Conservation (phyloP, 2,329 filamentous ascomycete species). For the Chaetomium olivaceum region DNA sequence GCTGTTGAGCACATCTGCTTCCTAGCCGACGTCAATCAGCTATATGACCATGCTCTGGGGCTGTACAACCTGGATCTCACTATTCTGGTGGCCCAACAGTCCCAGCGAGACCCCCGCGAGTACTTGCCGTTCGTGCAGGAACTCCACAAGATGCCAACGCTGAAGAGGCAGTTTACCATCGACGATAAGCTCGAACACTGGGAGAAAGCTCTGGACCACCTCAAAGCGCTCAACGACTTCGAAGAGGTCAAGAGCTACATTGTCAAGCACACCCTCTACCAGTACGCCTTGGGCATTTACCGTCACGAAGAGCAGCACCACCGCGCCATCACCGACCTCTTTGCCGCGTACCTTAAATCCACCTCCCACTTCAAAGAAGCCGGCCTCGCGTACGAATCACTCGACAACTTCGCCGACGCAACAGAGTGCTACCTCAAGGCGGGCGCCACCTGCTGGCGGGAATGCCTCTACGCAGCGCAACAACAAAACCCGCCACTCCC, state of each 20-base stretch:
- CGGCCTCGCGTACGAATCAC: constrained; percentile 85
- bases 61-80: constrained; percentile 90
- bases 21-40: constrained; percentile 84
- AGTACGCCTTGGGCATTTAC: constrained; percentile 74
- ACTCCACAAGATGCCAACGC: constrained; percentile 70
- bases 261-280: constrained; percentile 77
- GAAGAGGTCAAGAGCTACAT: constrained; percentile 78
- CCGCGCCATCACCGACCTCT: constrained; percentile 69
- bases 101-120: constrained; percentile 91
- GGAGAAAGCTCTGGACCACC: constrained; percentile 73
- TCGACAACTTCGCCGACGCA: constrained; percentile 71
- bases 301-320: constrained; percentile 74
- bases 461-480: constrained; percentile 78
- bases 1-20: constrained; percentile 98
- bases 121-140: constrained; percentile 93
- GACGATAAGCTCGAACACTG: constrained; percentile 82
- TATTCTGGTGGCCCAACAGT: constrained; percentile 89
- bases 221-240: constrained; percentile 72
- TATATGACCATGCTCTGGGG: constrained; percentile 88
- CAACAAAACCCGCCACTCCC: constrained; percentile 64
- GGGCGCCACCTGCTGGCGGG: constrained; percentile 77
- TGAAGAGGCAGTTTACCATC: constrained; percentile 77
- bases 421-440: constrained; percentile 82
- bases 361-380: constrained; percentile 81
- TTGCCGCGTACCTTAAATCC: constrained; percentile 74